Percentiles rank a stretch among this genome's conserved stretches.
phyloP scores from a whole-genome alignment of 257 asterid species.

The Catharanthus roseus region DNA sequence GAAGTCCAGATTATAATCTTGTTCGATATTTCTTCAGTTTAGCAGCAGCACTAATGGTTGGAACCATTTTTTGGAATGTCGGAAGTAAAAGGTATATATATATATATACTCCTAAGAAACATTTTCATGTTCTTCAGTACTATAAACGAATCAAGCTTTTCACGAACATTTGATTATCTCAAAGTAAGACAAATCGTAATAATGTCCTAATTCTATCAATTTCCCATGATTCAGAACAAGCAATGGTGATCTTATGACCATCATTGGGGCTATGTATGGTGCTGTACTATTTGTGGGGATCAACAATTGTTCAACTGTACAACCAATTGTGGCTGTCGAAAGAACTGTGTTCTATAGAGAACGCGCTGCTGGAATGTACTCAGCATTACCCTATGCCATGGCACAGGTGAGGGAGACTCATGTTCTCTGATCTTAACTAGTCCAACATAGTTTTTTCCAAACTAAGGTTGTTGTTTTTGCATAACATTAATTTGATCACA shows the following conservation, averaged over 20 bases:
- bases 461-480: not conserved
- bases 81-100: conserved; percentile 50
- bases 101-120: no score
- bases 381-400: conserved; percentile 78
- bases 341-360: conserved; percentile 71
- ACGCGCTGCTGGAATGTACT: conserved; percentile 81
- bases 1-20: conserved; percentile 88
- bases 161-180: no score
- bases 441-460: not conserved
- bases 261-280: conserved; percentile 77
- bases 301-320: conserved; percentile 70
- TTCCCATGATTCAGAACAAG: conserved; percentile 29
- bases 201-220: not conserved
- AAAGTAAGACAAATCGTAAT: no score
- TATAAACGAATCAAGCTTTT: no score
- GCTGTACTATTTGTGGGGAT: conserved; percentile 66
- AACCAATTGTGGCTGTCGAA: conserved; percentile 68
- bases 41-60: conserved; percentile 63
- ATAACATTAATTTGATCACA: not conserved
- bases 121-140: no score
- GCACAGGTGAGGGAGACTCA: conserved; percentile 50
- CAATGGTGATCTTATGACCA: conserved; percentile 50
- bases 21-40: conserved; percentile 68
- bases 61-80: conserved; percentile 67
- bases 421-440: no score